These are phyloP conservation scores for Barnettozyma populi DNA, from an alignment of 805 yeast genomes.

Conservation along the genomic window DNA sequence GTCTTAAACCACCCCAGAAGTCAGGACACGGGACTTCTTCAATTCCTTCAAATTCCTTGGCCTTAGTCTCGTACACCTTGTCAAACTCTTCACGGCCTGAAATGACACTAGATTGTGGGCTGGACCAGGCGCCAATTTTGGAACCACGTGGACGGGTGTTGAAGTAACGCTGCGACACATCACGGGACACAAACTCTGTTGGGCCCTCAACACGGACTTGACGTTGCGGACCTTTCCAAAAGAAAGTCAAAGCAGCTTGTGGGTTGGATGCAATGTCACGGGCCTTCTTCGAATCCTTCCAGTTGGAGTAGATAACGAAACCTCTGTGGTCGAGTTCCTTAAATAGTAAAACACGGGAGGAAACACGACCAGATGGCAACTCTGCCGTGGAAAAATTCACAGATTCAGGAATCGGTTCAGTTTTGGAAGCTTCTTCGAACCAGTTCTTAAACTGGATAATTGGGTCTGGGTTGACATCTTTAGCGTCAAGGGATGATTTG, in stretches of 20 bases:
- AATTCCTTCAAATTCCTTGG: conserved; percentile 51
- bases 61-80: conserved; percentile 38
- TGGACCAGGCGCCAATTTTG: conserved; percentile 94
- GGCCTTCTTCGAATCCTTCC: conserved; percentile 83
- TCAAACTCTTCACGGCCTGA: conserved; percentile 60
- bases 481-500: conserved; percentile 51
- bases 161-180: conserved; percentile 73
- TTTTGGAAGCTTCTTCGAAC: conserved; percentile 70
- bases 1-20: conserved; percentile 91
- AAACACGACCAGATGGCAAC: conserved; percentile 85
- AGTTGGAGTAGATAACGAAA: conserved; percentile 83
- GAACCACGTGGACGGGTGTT: conserved; percentile 89
- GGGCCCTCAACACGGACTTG: conserved; percentile 91
- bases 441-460: conserved; percentile 74
- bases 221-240: conserved; percentile 88
- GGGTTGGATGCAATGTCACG: conserved; percentile 67
- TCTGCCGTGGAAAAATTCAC: conserved; percentile 84
- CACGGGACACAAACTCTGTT: conserved; percentile 66
- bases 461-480: conserved; percentile 54
- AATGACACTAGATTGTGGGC: conserved; percentile 74
- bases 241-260: conserved; percentile 78
- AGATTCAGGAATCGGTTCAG: conserved; percentile 72
- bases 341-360: conserved; percentile 77
- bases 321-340: conserved; percentile 87
- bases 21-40: conserved; percentile 85